Evolutionary conservation across 768 basidiomycete species (phyloP), one percentile per base, ranked within the genome.

Genomic region (Gymnopilus dilepis): DNA sequence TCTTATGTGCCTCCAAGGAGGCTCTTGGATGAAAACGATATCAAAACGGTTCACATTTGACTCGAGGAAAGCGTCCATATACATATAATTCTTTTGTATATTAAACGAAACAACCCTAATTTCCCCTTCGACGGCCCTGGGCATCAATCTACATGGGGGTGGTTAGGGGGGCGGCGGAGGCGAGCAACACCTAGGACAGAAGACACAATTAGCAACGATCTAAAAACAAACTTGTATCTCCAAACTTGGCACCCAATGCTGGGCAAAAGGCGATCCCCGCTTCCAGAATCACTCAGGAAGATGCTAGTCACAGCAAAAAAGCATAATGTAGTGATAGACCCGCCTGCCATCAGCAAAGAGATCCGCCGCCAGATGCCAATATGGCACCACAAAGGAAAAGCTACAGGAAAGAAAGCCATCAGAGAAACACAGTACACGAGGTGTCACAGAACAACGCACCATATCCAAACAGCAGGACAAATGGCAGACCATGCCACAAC

Each of bases 351-450:
- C 61, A 54, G 17, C 15, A 42, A 7, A 1, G 63, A n/a, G 67
- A 5, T 45, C 7, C 22, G 21, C 6, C 6, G 43, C 11, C 9
- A 12, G 5, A 45, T 70, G 60, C 74, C 77, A n/a, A 69, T 77
- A 0, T 78, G 74, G 76, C 66, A 71, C 59, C 77, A 78, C 58
- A 56, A 26, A 2, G 67, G 59, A n/a, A 62, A 34, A 21, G 61
- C 64, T 2, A 7, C n/a, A 3, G 40, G 40, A 24, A 61, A 40
- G 4, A 40, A 59, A 6, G 50, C 6, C 62, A 55, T 17, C 38
- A 61, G 15, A 17, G 62, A 54, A 31, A 52, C 34, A 2, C 15
- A 2, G 34, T 37, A 15, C 34, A 59, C n/a, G n/a, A n/a, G n/a
- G 4, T 70, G 70, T 58, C 67, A 65, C 3, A 33, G 64, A 24